Base-by-base conservation (phyloP, 1,284 basidiomycete species). In the Leccinum subrobustum region DNA sequence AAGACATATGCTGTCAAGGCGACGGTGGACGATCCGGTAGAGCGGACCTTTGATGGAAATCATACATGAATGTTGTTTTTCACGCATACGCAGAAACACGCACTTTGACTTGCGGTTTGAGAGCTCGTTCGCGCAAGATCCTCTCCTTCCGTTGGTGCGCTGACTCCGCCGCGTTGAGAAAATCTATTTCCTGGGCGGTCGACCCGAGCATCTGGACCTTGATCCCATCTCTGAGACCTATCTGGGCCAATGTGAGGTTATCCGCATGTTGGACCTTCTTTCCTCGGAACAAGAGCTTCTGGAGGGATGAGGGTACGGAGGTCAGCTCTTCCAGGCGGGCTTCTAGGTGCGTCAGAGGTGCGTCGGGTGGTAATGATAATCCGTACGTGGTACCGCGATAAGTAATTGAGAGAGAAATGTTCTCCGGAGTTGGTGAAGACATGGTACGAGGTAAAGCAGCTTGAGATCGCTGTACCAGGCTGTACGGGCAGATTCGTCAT, bases 211-310 rank as follows among this genome's bases (percentile, higher is more conserved):
- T 76, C 67, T 88, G 87, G 2, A 91, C 73, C 71, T 87, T 91
- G 56, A 77, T 67, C 4, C 88, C 87, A 65, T 84, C 75, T 66
- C 81, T 85, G 39, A 91, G 67, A 12, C 88, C 88, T 1, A 81
- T 81, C 52, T 83, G 76, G 0, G 66, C 55, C 3, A 91, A 64
- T 0, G 83, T 82, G 8, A 72, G 75, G 29, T 75, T 72, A 4
- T 76, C 71, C 3, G 75, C 70, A 1, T 69, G 64, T 25, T 73
- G 70, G 0, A 73, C 58, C 51, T 83, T 87, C 78, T 86, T 89
- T 33, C 89, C 88, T 71, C 86, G 89, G 76, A 82, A 88, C 3
- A 91, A 71, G 42, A 91, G 77, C 68, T 91, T 92, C 76, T 92
- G 89, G 53, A 85, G 75, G 4, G 77, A 70, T 5, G 83, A 78